Evolutionary conservation across 2,329 filamentous ascomycete genomes (phyloP), one percentile per base, ranked within the genome.

Genomic region (Alternaria novae-zelandiae): DNA sequence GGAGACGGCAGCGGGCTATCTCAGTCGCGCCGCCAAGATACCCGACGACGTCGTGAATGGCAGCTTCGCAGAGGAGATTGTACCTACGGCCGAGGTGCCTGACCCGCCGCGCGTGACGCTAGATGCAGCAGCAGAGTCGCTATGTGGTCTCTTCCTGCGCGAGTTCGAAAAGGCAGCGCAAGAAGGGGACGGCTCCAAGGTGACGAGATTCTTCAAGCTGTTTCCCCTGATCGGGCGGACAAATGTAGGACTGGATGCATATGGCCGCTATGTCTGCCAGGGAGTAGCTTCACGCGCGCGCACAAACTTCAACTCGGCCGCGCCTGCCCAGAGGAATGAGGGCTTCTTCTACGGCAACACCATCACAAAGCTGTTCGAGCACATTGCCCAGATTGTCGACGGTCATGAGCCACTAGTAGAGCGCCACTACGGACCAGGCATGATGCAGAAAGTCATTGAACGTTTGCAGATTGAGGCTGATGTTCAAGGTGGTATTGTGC

Each of bases 141-240:
- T 99, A 54, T 98, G 96, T 76, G 91, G 89, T 1, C 83, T 99
- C 63, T 99, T 99, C 81, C 81, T 98, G 76, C 87, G 95, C 63
- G 96, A 99, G 82, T 99, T 99, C 72, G 94, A 98, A 74, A 96
- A 91, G 79, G 96, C 96, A 0, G 92, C 94, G 2, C 87, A 88
- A 65, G 94, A 96, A 45, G 91, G 88, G n/a, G 94, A 98, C 73
- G 94, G 93, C 4, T 87, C 92, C 23, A 93, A 92, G 78, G 93
- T 99, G 57, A 97, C 96, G 2, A 86, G 96, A 45, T 99, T 99
- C 84, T 99, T 99, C 84, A 99, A 99, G 83, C 84, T 99, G 41
- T 99, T 99, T 74, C 96, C 96, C 15, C 83, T 99, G 36, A 97
- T 99, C 75, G 94, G 92, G 13, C 88, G 94, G 65, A 90, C 93